Evolutionary conservation across 2,329 filamentous ascomycete genomes (phyloP).

Genomic region (Colletotrichum costaricense): DNA sequence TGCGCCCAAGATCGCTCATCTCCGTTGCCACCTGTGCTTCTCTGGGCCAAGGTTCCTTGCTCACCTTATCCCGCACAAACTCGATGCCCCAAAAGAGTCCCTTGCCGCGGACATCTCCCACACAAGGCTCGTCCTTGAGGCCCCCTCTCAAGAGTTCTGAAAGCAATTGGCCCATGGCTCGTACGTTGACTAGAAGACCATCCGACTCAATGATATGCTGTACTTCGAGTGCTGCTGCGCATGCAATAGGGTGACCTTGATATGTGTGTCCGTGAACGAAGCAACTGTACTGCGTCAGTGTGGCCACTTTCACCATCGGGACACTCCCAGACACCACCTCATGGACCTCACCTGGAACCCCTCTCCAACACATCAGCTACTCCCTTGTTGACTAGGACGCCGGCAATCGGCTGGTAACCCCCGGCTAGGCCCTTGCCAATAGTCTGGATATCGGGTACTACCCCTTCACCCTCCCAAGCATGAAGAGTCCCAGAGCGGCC

Average conservation of each 20-base stretch:
- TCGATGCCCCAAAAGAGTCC: slow-evolving; percentile 60
- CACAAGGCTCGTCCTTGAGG: slow-evolving; percentile 45
- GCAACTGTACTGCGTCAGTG: slow-evolving; percentile 43
- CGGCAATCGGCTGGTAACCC: slow-evolving; percentile 66
- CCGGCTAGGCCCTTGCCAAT: slow-evolving; percentile 69
- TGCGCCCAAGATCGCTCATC: slow-evolving; percentile 41
- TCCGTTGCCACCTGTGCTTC: slow-evolving; percentile 47
- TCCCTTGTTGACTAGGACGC: slow-evolving; percentile 59
- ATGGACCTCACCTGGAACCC: slow-evolving; percentile 48
- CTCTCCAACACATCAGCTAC: slow-evolving; percentile 61
- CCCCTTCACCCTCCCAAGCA: slow-evolving; percentile 41
- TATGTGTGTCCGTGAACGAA: slow-evolving; percentile 71
- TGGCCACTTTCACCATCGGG: background rate
- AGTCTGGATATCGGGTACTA: slow-evolving; percentile 65
- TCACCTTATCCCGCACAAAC: slow-evolving; percentile 52
- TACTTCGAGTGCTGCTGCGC: slow-evolving; percentile 51
- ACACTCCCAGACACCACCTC: slow-evolving; percentile 27
- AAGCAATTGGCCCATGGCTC: slow-evolving; percentile 45
- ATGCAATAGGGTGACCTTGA: slow-evolving; percentile 52
- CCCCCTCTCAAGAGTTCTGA: slow-evolving; percentile 40
- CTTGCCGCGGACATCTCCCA: slow-evolving; percentile 53
- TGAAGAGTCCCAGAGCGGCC: slow-evolving; percentile 24
- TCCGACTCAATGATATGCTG: slow-evolving; percentile 50
- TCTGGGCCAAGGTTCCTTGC: slow-evolving; percentile 49
- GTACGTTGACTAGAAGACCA: slow-evolving; percentile 45